Evolutionary conservation across 192 early-diverging fungal genomes (phyloP), one percentile per base, ranked within the genome.

Genomic region (Linnemannia elongata): DNA sequence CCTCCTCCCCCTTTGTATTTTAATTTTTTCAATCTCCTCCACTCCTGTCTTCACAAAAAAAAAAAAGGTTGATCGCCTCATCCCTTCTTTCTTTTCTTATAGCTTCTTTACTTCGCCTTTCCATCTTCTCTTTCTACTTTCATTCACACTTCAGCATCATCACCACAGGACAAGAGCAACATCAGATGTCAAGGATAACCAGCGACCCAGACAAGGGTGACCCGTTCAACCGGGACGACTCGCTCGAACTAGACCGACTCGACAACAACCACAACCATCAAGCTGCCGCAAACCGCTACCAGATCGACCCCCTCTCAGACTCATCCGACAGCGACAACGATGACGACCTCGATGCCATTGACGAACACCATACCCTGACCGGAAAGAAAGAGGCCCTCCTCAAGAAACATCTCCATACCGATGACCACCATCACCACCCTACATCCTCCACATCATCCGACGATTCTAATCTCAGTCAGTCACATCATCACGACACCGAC

Each of bases 281-380:
- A 15, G 18, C 84, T 24, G 38, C 71, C 24, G 71, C 71, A n/a
- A 79, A 81, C 69, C 79, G 78, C 15, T 87, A 87, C 68, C 75
- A 81, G 69, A 87, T 87, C 69, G 85, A 87, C 69, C 85, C 85
- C n/a, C 85, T 87, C 49, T 82, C 80, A 76, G 85, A 87, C 68
- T 87, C 76, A n/a, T 84, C 85, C n/a, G 85, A 87, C 8, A 76
- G 38, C 15, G 85, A 87, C n/a, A 76, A 81, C 49, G 85, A 87
- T 38, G 79, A 81, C 39, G 79, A 81, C 47, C 70, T 81, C 18
- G 75, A 87, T 13, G 72, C 30, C 30, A 49, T 78, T 18, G 73
- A 75, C 33, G 85, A 87, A 12, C 79, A 81, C 24, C 76, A 87
- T 5, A 75, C 85, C 13, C 76, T 87, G 2, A 81, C 85, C 10